Conservation (phyloP, 2,329 filamentous ascomycete species). For the Karstenula rhodostoma region DNA sequence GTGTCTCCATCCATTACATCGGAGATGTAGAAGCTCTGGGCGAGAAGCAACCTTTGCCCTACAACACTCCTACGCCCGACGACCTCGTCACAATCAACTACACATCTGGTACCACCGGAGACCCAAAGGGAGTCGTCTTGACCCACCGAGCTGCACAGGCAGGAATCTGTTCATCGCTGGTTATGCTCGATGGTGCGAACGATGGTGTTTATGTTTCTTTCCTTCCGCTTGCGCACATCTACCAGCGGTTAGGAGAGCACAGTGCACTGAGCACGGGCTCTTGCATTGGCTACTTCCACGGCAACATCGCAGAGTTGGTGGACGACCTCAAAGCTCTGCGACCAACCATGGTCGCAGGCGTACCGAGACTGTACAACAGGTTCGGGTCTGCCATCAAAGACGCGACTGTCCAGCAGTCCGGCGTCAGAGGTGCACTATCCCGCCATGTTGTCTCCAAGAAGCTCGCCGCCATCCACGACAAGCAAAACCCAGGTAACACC, state of each 20-base stretch:
- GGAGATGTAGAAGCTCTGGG: slow-evolving; percentile 83
- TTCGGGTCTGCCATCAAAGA: slow-evolving; percentile 85
- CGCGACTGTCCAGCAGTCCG: slow-evolving; percentile 78
- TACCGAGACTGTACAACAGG: slow-evolving; percentile 90
- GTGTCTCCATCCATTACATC: slow-evolving; percentile 81
- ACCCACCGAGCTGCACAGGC: slow-evolving; percentile 84
- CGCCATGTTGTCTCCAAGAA: slow-evolving; percentile 82
- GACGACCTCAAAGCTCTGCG: slow-evolving; percentile 90
- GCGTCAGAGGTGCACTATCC: slow-evolving; percentile 82
- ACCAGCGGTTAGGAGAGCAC: slow-evolving; percentile 85
- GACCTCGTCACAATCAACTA: slow-evolving; percentile 92
- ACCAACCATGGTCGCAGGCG: slow-evolving; percentile 84
- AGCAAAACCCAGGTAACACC: slow-evolving; percentile 76
- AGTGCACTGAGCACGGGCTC: slow-evolving; percentile 74
- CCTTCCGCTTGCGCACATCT: slow-evolving; percentile 93
- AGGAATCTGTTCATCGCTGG: slow-evolving; percentile 69
- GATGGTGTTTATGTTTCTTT: slow-evolving; percentile 82
- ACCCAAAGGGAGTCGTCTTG: slow-evolving; percentile 83
- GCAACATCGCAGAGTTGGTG: slow-evolving; percentile 83
- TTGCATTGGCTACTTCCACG: slow-evolving; percentile 90
- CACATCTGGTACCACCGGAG: slow-evolving; percentile 84
- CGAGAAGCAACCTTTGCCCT: slow-evolving; percentile 70
- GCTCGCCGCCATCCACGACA: slow-evolving; percentile 76
- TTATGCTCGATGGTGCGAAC: slow-evolving; percentile 59
- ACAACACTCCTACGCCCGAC: slow-evolving; percentile 74